Conservation (phyloP, 371 early-diverging fungal genomes). For the Saksenaea oblongispora region DNA sequence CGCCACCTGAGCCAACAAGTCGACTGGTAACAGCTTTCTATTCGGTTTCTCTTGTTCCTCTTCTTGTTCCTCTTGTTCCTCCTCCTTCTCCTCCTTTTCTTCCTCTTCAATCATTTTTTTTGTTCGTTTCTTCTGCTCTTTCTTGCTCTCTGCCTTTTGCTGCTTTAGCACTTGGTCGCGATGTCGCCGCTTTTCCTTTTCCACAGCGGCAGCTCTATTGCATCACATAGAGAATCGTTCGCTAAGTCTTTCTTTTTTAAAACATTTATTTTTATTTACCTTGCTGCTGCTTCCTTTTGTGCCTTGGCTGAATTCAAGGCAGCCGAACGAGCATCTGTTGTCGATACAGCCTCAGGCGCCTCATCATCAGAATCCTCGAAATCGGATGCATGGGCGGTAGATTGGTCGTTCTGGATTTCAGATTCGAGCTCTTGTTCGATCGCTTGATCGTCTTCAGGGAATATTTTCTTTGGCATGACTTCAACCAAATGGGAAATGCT, state of each 20-base stretch:
- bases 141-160: slow-evolving; percentile 47
- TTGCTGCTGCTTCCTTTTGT: slow-evolving; percentile 42
- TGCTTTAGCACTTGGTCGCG: slow-evolving; percentile 46
- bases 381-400: background rate
- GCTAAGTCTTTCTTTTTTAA: background rate
- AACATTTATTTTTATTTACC: slow-evolving; percentile 20
- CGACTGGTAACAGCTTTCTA: slow-evolving; percentile 29
- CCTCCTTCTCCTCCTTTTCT: slow-evolving; percentile 20
- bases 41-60: slow-evolving; percentile 14
- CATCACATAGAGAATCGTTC: background rate
- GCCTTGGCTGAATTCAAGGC: slow-evolving; percentile 27
- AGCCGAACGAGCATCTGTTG: slow-evolving; percentile 30
- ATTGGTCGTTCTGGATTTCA: background rate
- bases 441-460: slow-evolving; percentile 36
- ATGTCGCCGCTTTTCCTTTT: slow-evolving; percentile 49
- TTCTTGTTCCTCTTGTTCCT: slow-evolving; percentile 18
- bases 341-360: slow-evolving; percentile 51
- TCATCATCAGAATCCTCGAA: slow-evolving; percentile 38
- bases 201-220: slow-evolving; percentile 28
- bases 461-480: slow-evolving; percentile 40
- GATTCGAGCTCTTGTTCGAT: slow-evolving; percentile 10
- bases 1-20: slow-evolving; percentile 35
- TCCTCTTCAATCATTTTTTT: slow-evolving; percentile 8
- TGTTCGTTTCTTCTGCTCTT: slow-evolving; percentile 16
- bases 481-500: background rate